phyloP scores from a whole-genome alignment of 2,329 filamentous ascomycete genomes.

The Blastomyces gilchristii region DNA sequence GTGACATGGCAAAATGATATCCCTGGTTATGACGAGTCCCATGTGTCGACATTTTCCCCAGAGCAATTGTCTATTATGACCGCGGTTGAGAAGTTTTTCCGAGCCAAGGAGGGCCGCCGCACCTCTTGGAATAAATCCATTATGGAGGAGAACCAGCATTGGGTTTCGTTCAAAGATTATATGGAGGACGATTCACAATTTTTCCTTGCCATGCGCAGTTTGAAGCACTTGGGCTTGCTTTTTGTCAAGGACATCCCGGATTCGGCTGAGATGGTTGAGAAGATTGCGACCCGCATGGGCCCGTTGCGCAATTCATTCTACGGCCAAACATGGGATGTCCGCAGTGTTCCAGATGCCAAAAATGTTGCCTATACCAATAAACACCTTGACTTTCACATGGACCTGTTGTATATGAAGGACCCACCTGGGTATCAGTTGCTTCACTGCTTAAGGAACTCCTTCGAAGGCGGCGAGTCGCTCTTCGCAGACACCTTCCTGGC shows the following conservation, averaged over 20 bases:
- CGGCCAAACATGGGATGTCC: slow-evolving; percentile 81
- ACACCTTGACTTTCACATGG: slow-evolving; percentile 82
- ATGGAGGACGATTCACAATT: slow-evolving; percentile 52
- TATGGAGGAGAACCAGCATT: slow-evolving; percentile 39
- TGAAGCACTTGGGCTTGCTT: slow-evolving; percentile 60
- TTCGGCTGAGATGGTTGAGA: slow-evolving; percentile 53
- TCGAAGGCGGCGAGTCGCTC: slow-evolving; percentile 69
- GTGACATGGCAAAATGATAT: slow-evolving; percentile 55
- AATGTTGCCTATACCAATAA: slow-evolving; percentile 86
- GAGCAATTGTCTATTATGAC: slow-evolving; percentile 15
- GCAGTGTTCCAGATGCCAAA: slow-evolving; percentile 68
- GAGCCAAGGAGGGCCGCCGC: neutral
- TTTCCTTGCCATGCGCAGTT: slow-evolving; percentile 49
- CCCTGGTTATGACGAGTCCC: slow-evolving; percentile 32
- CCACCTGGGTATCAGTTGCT: slow-evolving; percentile 77
- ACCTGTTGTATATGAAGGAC: slow-evolving; percentile 73
- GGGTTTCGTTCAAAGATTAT: slow-evolving; percentile 61
- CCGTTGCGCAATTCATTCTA: slow-evolving; percentile 81
- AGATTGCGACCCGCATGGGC: slow-evolving; percentile 63
- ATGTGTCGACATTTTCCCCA: slow-evolving; percentile 29
- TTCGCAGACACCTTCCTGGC: slow-evolving; percentile 69
- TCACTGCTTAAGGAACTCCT: slow-evolving; percentile 76
- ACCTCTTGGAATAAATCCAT: slow-evolving; percentile 26
- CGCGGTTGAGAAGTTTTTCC: neutral
- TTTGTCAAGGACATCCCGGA: slow-evolving; percentile 67